These are phyloP conservation scores for Rhododendron henanense DNA, from an alignment of 148 eudicot species.

Conservation along the genomic window DNA sequence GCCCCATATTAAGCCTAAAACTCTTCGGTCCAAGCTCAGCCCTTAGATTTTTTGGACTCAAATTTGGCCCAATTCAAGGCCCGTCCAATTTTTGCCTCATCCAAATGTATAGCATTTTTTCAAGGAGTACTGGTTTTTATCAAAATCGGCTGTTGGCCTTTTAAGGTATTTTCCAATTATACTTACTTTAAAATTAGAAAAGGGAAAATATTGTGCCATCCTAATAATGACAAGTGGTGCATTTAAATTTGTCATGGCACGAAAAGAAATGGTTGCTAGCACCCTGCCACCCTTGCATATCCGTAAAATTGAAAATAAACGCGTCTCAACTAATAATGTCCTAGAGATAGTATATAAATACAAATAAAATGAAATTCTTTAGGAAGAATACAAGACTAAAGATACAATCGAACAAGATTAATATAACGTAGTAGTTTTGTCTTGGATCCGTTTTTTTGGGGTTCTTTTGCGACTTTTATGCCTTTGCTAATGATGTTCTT, in stretches of 20 bases:
- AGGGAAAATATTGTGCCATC: neutral
- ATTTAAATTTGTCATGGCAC: neutral
- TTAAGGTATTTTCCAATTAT: no score
- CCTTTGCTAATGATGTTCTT: neutral
- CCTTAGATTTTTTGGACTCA: neutral
- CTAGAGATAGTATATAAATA: neutral
- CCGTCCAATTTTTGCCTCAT: no score
- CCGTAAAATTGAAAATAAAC: neutral
- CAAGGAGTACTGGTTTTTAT: no score
- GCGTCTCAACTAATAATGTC: neutral
- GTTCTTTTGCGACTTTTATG: neutral
- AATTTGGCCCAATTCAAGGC: neutral
- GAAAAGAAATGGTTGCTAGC: neutral
- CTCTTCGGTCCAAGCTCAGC: neutral
- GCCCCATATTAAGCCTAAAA: neutral
- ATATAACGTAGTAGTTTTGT: neutral
- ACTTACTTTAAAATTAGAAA: neutral
- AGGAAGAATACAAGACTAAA: neutral
- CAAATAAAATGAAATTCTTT: neutral
- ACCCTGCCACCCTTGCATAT: neutral
- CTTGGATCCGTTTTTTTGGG: neutral
- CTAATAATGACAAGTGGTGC: neutral
- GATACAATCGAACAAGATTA: neutral
- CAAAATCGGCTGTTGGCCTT: no score
- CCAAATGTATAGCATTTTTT: no score